Base-by-base conservation (phyloP, 106 monocot species). In the Ottelia alismoides region DNA sequence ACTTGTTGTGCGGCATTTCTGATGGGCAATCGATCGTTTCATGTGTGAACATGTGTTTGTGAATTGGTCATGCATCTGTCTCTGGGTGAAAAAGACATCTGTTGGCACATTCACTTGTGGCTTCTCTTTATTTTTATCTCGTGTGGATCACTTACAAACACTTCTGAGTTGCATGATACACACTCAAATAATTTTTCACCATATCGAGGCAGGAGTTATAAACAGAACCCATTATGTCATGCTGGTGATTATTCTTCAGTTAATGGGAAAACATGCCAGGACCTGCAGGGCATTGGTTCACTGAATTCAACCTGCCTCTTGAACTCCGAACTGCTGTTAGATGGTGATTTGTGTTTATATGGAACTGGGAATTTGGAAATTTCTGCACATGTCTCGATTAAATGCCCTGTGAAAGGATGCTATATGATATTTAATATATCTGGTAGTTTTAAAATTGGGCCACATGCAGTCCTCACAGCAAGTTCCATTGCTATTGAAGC, bases 251-350 rank as follows among this genome's bases (percentile, higher is more conserved):
- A 29, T 16, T 58, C 82, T 14, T 69, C 60, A 50, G 22, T 58
- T 53, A 61, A 40, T 40, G 32, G 24, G 4, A 54, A 20, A 2
- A 71, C 83, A 58, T 93, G 92, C 49, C 54, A 83, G 35, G 87
- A 93, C 45, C 68, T 87, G 64, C 78, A 83, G n/a, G 92, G 92
- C 23, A 45, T 71, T 54, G 92, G 92, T 11, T 83, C 80, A 18
- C 68, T 87, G 30, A 68, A 80, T 45, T 56, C 62, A 22, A 87
- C 87, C 31, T 93, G 92, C 62, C 25, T 61, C 20, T 47, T 93
- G 43, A 69, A 57, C 49, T 75, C 83, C 55, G 77, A 57, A 56
- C 30, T 83, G 47, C 25, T 66, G 52, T 60, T 83, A 30, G 61
- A 64, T 28, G 58, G 57, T 52, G 80, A 87, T 61, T 45, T 80